A percentile compares a stretch with the other conserved stretches of the same genome.
These are phyloP conservation scores for Eucalyptus decipiens DNA, from an alignment of 345 rosid genomes.

Conservation along the genomic window DNA sequence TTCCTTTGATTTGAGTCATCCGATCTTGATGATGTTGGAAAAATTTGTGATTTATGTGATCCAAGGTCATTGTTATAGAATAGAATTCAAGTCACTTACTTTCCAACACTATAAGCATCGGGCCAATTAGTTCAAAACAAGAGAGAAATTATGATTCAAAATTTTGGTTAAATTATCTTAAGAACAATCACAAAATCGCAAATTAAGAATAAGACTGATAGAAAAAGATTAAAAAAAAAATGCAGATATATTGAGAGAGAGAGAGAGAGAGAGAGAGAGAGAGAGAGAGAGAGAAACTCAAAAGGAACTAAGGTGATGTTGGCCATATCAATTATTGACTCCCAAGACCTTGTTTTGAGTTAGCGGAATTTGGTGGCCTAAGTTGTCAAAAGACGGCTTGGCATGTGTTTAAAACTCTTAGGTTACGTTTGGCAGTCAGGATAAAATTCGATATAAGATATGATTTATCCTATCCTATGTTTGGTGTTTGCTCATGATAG, in stretches of 20 bases:
- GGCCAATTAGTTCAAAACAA: not conserved
- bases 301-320: no score
- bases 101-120: not conserved
- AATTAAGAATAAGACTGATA: not conserved
- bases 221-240: not conserved
- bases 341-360: not conserved
- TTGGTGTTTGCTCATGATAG: no score
- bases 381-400: no score
- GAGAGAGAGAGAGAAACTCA: not conserved
- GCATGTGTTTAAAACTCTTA: not conserved
- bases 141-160: not conserved
- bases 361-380: no score
- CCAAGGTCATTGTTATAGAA: not conserved
- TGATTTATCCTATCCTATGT: no score
- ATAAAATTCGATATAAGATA: no score
- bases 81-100: not conserved
- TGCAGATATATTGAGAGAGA: not conserved
- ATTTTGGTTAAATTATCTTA: not conserved
- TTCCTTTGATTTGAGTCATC: not conserved
- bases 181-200: not conserved
- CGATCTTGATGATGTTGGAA: not conserved
- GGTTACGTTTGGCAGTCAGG: no score
- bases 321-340: not conserved
- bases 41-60: not conserved
- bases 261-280: not conserved